phyloP scores from a whole-genome alignment of 2,329 filamentous ascomycete genomes.

The Chaetomium sp. region DNA sequence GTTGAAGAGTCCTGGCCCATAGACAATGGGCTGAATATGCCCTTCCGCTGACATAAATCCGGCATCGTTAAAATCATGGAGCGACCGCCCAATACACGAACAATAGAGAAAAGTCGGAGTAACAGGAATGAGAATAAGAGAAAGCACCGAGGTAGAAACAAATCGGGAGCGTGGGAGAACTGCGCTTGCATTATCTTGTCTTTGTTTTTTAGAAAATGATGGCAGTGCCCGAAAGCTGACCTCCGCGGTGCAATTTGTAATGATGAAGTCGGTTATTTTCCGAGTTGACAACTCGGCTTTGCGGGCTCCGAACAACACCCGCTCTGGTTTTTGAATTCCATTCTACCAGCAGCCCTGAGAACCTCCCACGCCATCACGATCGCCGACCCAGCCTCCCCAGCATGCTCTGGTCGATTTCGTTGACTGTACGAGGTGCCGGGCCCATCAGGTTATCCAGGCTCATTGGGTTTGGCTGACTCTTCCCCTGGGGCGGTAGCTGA shows the following conservation, averaged over 20 bases:
- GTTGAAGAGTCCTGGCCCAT: not conserved
- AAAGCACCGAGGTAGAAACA: not conserved
- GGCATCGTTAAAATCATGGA: not conserved
- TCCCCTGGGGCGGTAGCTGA: constrained; percentile 10
- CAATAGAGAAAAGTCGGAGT: not conserved
- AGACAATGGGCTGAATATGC: not conserved
- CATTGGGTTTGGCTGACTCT: constrained; percentile 49
- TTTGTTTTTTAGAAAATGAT: not conserved
- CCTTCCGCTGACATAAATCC: not conserved
- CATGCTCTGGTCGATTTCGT: constrained; percentile 60
- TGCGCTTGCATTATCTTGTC: constrained; percentile 5
- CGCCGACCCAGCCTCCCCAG: constrained; percentile 53
- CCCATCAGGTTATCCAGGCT: constrained; percentile 53
- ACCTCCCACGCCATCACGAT: constrained; percentile 1
- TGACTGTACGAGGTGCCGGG: constrained; percentile 34
- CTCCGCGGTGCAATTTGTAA: too few species aligned
- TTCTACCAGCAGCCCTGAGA: not conserved
- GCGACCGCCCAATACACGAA: not conserved
- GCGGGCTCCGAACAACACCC: not conserved
- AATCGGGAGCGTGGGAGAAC: not conserved
- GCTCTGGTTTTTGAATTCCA: not conserved
- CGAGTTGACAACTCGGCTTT: not conserved
- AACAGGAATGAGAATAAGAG: not conserved
- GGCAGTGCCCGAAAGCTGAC: not conserved
- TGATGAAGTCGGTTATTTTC: not conserved